Evolutionary conservation across 495 filamentous ascomycete genomes (phyloP).

Genomic region (Terfezia boudieri): DNA sequence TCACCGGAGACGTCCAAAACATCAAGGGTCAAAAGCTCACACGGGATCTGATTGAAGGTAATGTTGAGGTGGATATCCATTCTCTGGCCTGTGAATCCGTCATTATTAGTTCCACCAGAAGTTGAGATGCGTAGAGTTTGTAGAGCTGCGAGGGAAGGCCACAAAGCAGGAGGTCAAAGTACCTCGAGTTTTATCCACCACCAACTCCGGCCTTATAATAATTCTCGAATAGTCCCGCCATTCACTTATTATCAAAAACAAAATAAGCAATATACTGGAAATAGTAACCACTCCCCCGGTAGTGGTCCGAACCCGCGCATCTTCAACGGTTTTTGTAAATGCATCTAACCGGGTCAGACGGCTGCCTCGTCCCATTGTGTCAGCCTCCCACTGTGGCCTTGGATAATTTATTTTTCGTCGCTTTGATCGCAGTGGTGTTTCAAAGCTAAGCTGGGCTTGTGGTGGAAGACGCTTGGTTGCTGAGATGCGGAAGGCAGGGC

Average conservation of each 20-base stretch:
- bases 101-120: background rate
- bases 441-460: too few species aligned
- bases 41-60: conserved; percentile 80
- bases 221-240: conserved; percentile 82
- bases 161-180: background rate
- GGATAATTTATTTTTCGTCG: too few species aligned
- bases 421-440: too few species aligned
- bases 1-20: conserved; percentile 98
- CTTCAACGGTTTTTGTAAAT: conserved; percentile 96
- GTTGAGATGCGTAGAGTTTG: background rate
- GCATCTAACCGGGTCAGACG: conserved; percentile 91
- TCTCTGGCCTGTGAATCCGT: conserved; percentile 45
- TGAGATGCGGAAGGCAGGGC: too few species aligned
- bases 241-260: conserved; percentile 84
- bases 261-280: conserved; percentile 58
- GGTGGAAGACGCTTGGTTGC: too few species aligned
- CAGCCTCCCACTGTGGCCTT: too few species aligned
- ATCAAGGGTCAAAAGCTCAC: conserved; percentile 85
- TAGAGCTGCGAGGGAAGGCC: background rate
- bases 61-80: conserved; percentile 99
- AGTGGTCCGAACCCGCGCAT: conserved; percentile 92
- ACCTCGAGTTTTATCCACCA: conserved; percentile 80
- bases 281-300: conserved; percentile 91
- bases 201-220: conserved; percentile 69
- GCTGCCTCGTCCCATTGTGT: conserved; percentile 25